Conservation (phyloP, 73 alveolate genomes). For the Symbiodinium natans region DNA sequence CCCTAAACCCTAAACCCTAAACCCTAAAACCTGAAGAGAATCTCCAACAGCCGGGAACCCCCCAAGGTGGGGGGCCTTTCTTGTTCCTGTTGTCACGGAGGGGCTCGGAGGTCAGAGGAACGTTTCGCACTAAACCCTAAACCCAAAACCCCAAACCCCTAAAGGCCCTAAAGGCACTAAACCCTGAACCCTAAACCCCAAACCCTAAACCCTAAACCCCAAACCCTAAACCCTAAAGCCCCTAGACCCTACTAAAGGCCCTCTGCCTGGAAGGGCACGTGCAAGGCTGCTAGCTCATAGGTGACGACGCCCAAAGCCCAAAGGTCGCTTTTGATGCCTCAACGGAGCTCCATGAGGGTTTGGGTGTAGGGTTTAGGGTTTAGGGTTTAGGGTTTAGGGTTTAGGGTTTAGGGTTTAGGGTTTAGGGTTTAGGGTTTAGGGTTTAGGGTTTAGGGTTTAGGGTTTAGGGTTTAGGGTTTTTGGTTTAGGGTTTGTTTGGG, state of each 20-base stretch:
- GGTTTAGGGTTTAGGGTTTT: neutral
- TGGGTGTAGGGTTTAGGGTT: neutral
- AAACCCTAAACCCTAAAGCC: too few species aligned
- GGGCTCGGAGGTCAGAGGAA: too few species aligned
- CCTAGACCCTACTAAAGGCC: too few species aligned
- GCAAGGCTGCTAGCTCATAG: conserved; percentile 92
- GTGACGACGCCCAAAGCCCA: conserved; percentile 96
- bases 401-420: neutral
- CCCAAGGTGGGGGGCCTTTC: too few species aligned
- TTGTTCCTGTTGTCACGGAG: too few species aligned
- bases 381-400: neutral
- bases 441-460: neutral
- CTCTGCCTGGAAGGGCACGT: conserved; percentile 24
- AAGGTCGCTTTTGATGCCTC: conserved; percentile 96
- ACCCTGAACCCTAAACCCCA: neutral
- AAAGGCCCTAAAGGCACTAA: too few species aligned
- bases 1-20: neutral
- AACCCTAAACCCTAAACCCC: neutral
- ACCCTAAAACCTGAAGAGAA: too few species aligned
- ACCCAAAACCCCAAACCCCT: too few species aligned
- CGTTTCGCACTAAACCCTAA: too few species aligned
- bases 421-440: conserved; percentile 2
- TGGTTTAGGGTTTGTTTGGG: too few species aligned
- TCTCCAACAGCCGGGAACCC: too few species aligned
- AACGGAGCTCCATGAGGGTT: neutral